Evolutionary conservation across 257 asterid species (phyloP).

Genomic region (Plantago ovata): DNA sequence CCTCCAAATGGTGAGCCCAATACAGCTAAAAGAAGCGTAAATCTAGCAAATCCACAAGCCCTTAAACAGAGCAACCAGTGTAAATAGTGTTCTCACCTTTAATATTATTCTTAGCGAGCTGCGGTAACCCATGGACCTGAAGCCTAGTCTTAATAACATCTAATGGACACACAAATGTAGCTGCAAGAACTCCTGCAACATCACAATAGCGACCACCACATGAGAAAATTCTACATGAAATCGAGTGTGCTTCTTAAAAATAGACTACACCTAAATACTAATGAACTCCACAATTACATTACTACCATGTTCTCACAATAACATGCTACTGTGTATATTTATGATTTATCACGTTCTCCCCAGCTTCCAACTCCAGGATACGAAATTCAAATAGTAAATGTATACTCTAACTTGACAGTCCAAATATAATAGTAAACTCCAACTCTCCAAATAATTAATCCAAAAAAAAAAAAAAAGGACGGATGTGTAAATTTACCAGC

Average conservation of each 20-base stretch:
- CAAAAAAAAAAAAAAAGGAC: not conserved
- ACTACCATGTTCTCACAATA: too few relatives aligned
- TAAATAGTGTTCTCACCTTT: constrained; percentile 51
- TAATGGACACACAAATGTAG: constrained; percentile 93
- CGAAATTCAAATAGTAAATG: not conserved
- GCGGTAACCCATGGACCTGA: constrained; percentile 89
- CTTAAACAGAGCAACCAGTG: not conserved
- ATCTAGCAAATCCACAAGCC: not conserved
- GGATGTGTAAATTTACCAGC: constrained; percentile 50
- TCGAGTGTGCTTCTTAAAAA: not conserved
- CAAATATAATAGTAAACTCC: too few relatives aligned
- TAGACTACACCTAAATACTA: not conserved
- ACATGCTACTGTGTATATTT: too few relatives aligned
- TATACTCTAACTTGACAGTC: too few relatives aligned
- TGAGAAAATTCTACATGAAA: not conserved
- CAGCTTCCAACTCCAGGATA: not conserved
- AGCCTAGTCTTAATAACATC: constrained; percentile 98
- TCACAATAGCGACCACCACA: constrained; percentile 22
- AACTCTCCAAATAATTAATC: not conserved
- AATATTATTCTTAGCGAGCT: constrained; percentile 51
- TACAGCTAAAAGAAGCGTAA: not conserved
- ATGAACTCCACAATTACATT: not conserved
- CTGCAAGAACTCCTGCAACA: constrained; percentile 89
- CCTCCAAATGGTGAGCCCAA: not conserved
- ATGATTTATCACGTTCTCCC: not conserved